Evolutionary conservation across 495 filamentous ascomycete species (phyloP).

Genomic region (Aspergillus incahuasiensis): DNA sequence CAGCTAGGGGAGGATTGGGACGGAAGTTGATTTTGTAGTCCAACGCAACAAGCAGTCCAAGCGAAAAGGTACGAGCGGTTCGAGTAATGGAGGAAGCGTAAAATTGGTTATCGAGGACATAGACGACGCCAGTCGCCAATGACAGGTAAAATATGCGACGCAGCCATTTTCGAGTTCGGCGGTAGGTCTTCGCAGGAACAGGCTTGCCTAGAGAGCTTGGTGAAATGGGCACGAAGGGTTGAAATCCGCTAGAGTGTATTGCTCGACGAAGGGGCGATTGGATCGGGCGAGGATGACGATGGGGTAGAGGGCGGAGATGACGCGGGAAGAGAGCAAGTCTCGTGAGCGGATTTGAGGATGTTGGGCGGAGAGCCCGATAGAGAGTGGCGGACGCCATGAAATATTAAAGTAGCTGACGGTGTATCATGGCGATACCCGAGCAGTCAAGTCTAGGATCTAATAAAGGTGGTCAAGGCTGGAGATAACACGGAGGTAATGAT

Average conservation of each 20-base stretch:
- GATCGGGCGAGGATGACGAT: conserved; percentile 11
- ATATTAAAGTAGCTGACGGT: neutral
- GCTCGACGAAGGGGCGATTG: conserved; percentile 15
- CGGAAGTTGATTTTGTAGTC: conserved; percentile 98
- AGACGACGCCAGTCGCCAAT: conserved; percentile 53
- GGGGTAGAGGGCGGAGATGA: conserved; percentile 10
- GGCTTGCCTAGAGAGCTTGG: conserved; percentile 76
- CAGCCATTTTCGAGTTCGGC: conserved; percentile 65
- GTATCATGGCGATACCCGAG: neutral
- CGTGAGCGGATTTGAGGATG: neutral
- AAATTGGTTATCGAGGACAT: conserved; percentile 62
- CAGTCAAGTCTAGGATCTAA: neutral
- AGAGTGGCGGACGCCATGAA: conserved; percentile 27
- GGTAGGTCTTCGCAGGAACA: conserved; percentile 57
- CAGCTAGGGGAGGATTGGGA: conserved; percentile 61
- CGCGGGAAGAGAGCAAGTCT: conserved; percentile 1
- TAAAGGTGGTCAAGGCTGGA: neutral
- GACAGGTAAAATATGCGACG: conserved; percentile 66
- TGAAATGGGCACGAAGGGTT: conserved; percentile 74
- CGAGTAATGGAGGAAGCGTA: conserved; percentile 76
- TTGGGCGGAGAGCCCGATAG: conserved; percentile 24
- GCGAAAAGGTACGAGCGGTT: conserved; percentile 73
- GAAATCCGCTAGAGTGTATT: conserved; percentile 44
- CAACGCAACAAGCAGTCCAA: conserved; percentile 73
- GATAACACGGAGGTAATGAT: conserved; percentile 5